These are phyloP conservation scores for Apiospora aurea DNA, from an alignment of 2,329 filamentous ascomycete species.

Conservation along the genomic window DNA sequence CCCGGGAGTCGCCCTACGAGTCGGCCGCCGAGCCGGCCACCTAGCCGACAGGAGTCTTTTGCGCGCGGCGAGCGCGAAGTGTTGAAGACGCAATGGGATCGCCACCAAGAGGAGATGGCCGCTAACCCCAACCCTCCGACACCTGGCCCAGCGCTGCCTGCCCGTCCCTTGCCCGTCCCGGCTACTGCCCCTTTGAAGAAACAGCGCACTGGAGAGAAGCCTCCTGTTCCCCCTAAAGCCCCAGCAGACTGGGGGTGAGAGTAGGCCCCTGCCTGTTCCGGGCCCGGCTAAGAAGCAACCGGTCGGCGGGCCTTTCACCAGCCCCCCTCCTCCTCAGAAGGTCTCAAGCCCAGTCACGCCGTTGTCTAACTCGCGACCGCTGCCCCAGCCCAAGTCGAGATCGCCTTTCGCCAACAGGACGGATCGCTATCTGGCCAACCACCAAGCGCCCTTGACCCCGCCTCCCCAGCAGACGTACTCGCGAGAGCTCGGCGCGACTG, in stretches of 20 bases:
- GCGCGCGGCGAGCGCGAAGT: slow-evolving; percentile 69
- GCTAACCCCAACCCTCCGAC: slow-evolving; percentile 31
- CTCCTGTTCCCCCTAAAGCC: slow-evolving; percentile 19
- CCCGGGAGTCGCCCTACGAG: slow-evolving; percentile 1
- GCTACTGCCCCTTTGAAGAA: slow-evolving; percentile 38
- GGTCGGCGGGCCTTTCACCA: slow-evolving; percentile 28
- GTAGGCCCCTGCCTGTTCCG: slow-evolving; percentile 59
- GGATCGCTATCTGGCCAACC: slow-evolving; percentile 63
- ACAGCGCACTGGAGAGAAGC: slow-evolving; percentile 37
- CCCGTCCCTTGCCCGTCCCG: slow-evolving; percentile 48
- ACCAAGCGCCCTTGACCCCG: slow-evolving; percentile 55
- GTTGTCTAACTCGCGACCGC: slow-evolving; percentile 34
- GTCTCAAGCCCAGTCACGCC: slow-evolving; percentile 17
- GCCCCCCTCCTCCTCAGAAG: slow-evolving; percentile 32
- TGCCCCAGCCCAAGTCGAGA: slow-evolving; percentile 38
- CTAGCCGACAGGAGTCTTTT: slow-evolving; percentile 70
- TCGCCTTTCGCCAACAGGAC: slow-evolving; percentile 53
- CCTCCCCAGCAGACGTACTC: slow-evolving; percentile 58
- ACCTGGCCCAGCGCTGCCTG: slow-evolving; percentile 36
- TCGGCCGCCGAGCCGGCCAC: slow-evolving; percentile 58
- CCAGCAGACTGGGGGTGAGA: slow-evolving; percentile 47
- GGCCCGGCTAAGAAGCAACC: slow-evolving; percentile 49
- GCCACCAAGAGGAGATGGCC: slow-evolving; percentile 47
- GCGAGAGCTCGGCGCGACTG: slow-evolving; percentile 61
- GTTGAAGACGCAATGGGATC: slow-evolving; percentile 61